Conservation (phyloP, 352 stramenopile genomes). For the Aphanomyces stellatus region DNA sequence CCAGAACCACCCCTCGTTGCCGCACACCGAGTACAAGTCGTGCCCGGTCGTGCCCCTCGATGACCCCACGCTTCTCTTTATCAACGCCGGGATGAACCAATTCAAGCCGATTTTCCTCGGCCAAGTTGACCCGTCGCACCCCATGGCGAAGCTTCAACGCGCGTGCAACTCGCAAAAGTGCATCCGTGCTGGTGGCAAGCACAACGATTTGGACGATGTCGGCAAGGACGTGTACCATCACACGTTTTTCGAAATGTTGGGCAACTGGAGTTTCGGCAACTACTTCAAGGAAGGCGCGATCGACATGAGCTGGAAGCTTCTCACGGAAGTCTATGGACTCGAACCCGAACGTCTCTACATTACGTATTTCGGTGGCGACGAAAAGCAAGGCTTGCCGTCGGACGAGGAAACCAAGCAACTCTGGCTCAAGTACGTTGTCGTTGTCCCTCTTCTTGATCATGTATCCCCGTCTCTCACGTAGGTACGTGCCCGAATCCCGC, state of each 20-base stretch:
- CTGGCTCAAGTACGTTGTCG: constrained; percentile 58
- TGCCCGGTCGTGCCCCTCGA: constrained; percentile 95
- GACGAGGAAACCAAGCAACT: constrained; percentile 93
- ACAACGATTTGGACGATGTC: constrained; percentile 99
- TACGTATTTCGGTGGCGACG: constrained; percentile 98
- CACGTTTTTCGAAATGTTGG: constrained; percentile 99
- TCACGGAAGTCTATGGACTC: constrained; percentile 95
- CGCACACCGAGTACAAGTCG: constrained; percentile 94
- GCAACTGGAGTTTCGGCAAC: constrained; percentile 98
- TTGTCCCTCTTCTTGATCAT: not conserved
- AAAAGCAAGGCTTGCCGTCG: constrained; percentile 48
- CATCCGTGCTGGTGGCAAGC: constrained; percentile 98
- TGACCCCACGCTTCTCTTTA: constrained; percentile 98
- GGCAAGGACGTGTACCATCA: constrained; percentile 99
- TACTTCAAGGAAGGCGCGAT: constrained; percentile 99
- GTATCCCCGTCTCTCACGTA: not conserved
- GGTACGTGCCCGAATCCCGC: constrained; percentile 72
- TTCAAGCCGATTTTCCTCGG: constrained; percentile 99
- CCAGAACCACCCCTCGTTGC: constrained; percentile 59
- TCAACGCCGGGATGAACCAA: constrained; percentile 99
- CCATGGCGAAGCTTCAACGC: constrained; percentile 87
- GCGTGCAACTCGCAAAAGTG: constrained; percentile 99
- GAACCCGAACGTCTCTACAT: constrained; percentile 92
- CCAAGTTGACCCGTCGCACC: constrained; percentile 90
- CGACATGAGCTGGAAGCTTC: constrained; percentile 93